phyloP scores from a whole-genome alignment of 2,329 filamentous ascomycete species.

The Diaporthe nobilis region DNA sequence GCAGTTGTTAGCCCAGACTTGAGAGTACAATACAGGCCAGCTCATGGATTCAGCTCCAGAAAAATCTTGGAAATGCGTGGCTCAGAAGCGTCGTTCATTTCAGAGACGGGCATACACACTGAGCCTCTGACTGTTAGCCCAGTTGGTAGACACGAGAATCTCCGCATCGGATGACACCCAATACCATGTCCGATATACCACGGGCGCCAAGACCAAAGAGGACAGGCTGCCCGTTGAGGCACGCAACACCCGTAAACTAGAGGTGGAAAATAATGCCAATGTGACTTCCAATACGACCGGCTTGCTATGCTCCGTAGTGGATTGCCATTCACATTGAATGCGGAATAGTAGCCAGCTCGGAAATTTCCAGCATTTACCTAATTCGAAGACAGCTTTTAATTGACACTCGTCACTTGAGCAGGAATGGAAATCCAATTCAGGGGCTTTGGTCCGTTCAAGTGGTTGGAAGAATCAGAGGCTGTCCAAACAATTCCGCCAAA shows the following conservation, averaged over 20 bases:
- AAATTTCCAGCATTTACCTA: background rate
- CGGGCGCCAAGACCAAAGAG: background rate
- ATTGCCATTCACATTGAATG: slow-evolving; percentile 18
- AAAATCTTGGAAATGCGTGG: background rate
- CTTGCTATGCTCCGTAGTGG: background rate
- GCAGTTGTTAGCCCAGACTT: background rate
- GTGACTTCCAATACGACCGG: slow-evolving; percentile 8
- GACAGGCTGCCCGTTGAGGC: background rate
- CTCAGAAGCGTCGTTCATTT: background rate
- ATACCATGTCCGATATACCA: slow-evolving; percentile 3
- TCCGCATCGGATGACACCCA: slow-evolving; percentile 12
- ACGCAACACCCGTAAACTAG: background rate
- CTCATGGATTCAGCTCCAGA: background rate
- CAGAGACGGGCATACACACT: background rate
- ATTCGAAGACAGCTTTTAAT: background rate
- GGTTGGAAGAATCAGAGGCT: background rate
- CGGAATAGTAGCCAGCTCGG: background rate
- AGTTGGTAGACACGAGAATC: slow-evolving; percentile 3
- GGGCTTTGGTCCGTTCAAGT: background rate
- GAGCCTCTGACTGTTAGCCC: background rate
- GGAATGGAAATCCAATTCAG: background rate
- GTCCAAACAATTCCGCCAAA: slow-evolving; percentile 7
- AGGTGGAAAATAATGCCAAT: slow-evolving; percentile 22
- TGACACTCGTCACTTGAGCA: too few relatives aligned
- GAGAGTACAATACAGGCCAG: background rate